A percentile compares a stretch with the other conserved stretches of the same genome.
Conservation (phyloP, 2,329 filamentous ascomycete genomes). For the Diaporthe destruens region DNA sequence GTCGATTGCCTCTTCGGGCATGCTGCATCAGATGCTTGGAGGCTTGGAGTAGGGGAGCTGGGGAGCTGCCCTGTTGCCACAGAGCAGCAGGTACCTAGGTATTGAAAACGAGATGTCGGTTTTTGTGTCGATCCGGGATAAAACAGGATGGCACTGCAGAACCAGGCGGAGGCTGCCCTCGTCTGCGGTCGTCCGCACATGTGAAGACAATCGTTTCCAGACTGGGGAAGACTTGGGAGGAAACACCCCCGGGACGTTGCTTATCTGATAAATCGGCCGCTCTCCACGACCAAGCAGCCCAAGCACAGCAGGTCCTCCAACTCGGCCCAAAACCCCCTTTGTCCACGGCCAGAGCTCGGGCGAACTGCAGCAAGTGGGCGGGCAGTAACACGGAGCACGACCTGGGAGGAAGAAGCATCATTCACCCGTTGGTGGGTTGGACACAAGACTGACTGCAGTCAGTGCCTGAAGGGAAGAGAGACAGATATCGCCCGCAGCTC, state of each 20-base stretch:
- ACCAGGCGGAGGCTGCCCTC: not conserved
- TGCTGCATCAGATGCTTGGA: conserved; percentile 18
- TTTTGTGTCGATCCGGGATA: conserved; percentile 10
- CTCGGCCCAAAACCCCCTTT: not conserved
- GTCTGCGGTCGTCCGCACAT: not conserved
- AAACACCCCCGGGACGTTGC: not conserved
- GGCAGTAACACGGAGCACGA: conserved; percentile 31
- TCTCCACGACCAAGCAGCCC: not conserved
- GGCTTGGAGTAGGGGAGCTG: no score
- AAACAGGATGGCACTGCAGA: conserved; percentile 18
- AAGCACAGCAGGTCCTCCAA: not conserved
- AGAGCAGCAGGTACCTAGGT: not conserved
- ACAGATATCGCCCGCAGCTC: conserved; percentile 19
- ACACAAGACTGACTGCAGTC: conserved; percentile 19
- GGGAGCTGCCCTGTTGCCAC: conserved; percentile 7
- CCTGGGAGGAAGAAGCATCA: conserved; percentile 31
- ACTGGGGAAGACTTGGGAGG: not conserved
- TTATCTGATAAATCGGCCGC: conserved; percentile 28
- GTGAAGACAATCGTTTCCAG: conserved; percentile 1
- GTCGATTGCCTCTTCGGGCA: conserved; percentile 11
- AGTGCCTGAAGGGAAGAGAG: conserved; percentile 7
- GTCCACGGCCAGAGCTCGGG: conserved; percentile 19
- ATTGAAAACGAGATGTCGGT: conserved; percentile 11
- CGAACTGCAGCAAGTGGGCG: conserved; percentile 24
- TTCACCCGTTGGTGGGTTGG: conserved; percentile 27